These are phyloP conservation scores for Sclerotiophoma versabilis DNA, from an alignment of 2,329 filamentous ascomycete species.

Conservation along the genomic window DNA sequence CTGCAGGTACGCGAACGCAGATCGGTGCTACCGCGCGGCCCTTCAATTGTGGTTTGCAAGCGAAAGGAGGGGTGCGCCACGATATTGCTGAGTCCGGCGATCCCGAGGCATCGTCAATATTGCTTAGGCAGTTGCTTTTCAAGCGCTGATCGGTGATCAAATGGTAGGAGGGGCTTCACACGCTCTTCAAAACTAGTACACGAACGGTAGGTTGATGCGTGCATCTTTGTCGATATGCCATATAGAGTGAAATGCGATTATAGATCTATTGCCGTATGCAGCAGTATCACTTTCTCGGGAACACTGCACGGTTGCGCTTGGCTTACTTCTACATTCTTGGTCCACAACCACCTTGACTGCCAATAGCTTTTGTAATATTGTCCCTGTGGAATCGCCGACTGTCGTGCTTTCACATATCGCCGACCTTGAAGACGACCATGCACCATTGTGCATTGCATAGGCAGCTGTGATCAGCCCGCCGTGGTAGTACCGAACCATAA, in stretches of 20 bases:
- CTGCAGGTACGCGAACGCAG: slow-evolving; percentile 44
- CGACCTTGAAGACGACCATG: background rate
- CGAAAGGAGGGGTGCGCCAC: slow-evolving; percentile 36
- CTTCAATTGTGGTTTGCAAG: slow-evolving; percentile 37
- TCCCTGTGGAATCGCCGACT: background rate
- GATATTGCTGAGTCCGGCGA: slow-evolving; percentile 31
- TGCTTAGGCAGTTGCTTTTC: slow-evolving; percentile 21
- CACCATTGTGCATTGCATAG: background rate
- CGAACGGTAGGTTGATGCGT: slow-evolving; percentile 3
- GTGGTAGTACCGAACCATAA: background rate
- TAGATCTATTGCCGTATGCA: background rate
- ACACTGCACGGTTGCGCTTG: background rate
- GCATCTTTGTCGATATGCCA: background rate
- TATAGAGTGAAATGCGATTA: background rate
- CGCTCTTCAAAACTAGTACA: background rate
- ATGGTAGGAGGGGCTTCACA: background rate
- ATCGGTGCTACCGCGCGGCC: slow-evolving; percentile 19
- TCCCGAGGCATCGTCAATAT: slow-evolving; percentile 26
- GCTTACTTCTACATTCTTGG: background rate
- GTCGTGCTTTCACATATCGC: background rate
- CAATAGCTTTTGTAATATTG: background rate
- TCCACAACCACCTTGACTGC: background rate
- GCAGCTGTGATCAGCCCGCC: background rate
- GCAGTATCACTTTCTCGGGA: background rate
- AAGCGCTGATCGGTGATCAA: background rate